Percentiles rank a stretch among this genome's conserved stretches.
Conservation (phyloP, 805 yeast genomes). For the Wickerhamomyces bisporus region DNA sequence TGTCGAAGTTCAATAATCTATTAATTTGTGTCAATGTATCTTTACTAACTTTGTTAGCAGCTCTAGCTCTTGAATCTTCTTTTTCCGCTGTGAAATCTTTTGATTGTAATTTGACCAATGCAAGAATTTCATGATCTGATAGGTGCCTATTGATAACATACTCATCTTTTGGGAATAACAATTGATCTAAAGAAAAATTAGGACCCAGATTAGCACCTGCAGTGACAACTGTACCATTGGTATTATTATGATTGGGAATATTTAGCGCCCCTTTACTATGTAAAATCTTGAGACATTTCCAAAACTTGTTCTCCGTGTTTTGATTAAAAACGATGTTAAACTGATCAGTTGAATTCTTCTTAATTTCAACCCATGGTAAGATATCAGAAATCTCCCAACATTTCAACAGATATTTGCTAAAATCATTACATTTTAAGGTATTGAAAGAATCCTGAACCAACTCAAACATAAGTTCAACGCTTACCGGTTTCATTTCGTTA, state of each 20-base stretch:
- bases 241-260: conserved; percentile 9
- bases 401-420: conserved; percentile 1
- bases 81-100: neutral
- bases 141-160: conserved; percentile 26
- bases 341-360: neutral
- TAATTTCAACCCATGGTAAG: neutral
- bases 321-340: neutral
- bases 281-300: conserved; percentile 8
- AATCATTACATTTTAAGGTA: neutral
- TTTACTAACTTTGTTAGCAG: conserved; percentile 1
- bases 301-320: neutral
- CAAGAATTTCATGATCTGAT: conserved; percentile 30
- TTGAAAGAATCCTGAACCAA: conserved; percentile 3
- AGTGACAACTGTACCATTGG: too few species aligned
- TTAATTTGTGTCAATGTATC: conserved; percentile 5
- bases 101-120: conserved; percentile 10
- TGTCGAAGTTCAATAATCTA: conserved; percentile 8
- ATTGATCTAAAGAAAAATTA: conserved; percentile 22
- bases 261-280: conserved; percentile 6
- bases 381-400: conserved; percentile 8
- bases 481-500: neutral
- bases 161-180: conserved; percentile 35
- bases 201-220: too few species aligned
- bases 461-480: conserved; percentile 3
- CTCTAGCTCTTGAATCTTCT: neutral